Base-by-base conservation (phyloP, 306 rosid genomes). In the Begonia peltatifolia region DNA sequence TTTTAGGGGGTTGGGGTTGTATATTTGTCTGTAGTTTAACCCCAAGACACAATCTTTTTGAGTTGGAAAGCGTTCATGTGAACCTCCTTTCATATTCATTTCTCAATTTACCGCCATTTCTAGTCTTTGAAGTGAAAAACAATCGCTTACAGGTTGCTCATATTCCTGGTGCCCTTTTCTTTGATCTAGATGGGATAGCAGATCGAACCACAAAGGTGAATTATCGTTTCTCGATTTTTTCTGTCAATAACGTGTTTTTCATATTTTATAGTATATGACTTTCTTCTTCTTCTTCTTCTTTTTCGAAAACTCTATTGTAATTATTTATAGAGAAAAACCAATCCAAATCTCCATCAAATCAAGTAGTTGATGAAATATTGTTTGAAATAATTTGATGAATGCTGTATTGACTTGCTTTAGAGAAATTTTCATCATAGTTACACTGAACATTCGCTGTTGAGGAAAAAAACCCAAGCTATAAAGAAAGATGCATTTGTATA, bases 121-220 rank as follows among this genome's bases (percentile, higher is more conserved):
- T 38, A 49, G 42, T 38, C 48, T 3, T 44, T 44, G 2, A 44
- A 10, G 48, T 44, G 48, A 44, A 44, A 12, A 44, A 44, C 48
- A 44, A 10, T n/a, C 6, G 57, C 59, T 50, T 52, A 73, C 69
- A 92, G 99, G 96, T 86, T 75, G 93, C 99, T 77, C 99, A 92
- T 55, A 81, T 92, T 74, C 96, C 96, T 0, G 96, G 99, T 70
- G 94, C 99, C 63, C 84, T 92, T 58, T 92, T 92, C 84, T 92
- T 92, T 66, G 99, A 92, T 2, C 65, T 92, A n/a, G 99, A 92
- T 58, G 96, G 99, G 59, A 84, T 92, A 62, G 55, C 96, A 3
- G 96, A 86, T 64, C 82, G 68, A 47, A 63, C 71, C 13, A 61
- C 99, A 60, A 81, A 77, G 12, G 96, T 92, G 57, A 79, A 81